Conservation (phyloP, 495 filamentous ascomycete genomes). For the Trichoderma reesei region DNA sequence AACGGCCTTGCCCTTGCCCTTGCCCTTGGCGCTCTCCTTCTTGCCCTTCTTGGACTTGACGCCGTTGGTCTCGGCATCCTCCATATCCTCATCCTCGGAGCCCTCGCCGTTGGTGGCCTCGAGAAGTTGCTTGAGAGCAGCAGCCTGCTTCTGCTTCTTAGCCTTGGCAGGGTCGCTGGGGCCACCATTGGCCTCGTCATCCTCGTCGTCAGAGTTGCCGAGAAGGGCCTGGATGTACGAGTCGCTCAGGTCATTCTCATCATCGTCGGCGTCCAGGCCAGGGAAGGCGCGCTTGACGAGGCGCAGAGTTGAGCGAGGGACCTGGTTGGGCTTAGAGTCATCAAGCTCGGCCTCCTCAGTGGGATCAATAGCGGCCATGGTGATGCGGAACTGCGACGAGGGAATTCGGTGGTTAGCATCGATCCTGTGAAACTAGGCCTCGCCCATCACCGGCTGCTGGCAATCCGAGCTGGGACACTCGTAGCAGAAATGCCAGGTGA, state of each 20-base stretch:
- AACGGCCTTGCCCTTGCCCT: constrained; percentile 58
- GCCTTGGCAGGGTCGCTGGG: constrained; percentile 83
- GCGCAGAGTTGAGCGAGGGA: constrained; percentile 77
- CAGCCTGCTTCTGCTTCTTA: constrained; percentile 67
- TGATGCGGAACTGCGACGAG: constrained; percentile 72
- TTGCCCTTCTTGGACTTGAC: constrained; percentile 55
- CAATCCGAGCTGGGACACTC: not conserved
- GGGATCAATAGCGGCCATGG: constrained; percentile 97
- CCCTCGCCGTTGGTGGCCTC: constrained; percentile 51
- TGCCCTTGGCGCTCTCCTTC: constrained; percentile 81
- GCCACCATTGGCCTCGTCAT: constrained; percentile 67
- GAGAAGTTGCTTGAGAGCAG: constrained; percentile 61
- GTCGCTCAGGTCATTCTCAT: constrained; percentile 51
- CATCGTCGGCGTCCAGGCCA: constrained; percentile 42
- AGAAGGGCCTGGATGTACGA: constrained; percentile 46
- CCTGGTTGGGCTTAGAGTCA: constrained; percentile 48
- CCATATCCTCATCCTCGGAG: constrained; percentile 51
- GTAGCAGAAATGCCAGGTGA: not conserved
- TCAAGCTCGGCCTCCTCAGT: constrained; percentile 60
- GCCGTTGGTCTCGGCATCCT: constrained; percentile 50
- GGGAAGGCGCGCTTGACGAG: constrained; percentile 59
- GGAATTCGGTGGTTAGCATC: constrained; percentile 13
- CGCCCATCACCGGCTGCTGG: not conserved
- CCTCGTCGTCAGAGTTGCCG: constrained; percentile 36
- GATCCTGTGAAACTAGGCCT: not conserved